Conservation (phyloP, 2,329 filamentous ascomycete species). For the Trichoderma harzianum region DNA sequence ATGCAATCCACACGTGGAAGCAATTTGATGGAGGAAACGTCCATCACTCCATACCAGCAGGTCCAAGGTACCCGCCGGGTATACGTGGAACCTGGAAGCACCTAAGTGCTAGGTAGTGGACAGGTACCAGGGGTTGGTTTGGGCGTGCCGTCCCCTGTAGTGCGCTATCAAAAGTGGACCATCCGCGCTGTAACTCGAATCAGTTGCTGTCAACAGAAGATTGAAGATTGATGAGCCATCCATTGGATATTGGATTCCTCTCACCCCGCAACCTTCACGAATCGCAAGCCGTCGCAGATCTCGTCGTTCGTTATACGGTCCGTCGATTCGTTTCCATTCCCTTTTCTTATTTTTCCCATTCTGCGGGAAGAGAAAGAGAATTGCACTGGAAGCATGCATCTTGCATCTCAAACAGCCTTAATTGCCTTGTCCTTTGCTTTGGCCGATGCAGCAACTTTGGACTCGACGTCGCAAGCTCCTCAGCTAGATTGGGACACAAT, state of each 20-base stretch:
- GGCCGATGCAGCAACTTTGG: background rate
- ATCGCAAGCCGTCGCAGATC: background rate
- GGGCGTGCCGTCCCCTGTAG: background rate
- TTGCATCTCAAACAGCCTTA: background rate
- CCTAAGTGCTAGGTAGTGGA: too few species aligned
- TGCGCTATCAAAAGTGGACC: background rate
- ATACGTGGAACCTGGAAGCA: too few species aligned
- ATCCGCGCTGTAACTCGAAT: background rate
- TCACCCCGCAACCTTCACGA: background rate
- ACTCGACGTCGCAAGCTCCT: background rate
- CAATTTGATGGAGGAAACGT: background rate
- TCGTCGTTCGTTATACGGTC: background rate
- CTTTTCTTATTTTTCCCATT: background rate
- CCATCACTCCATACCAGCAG: background rate
- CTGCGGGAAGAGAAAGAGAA: background rate
- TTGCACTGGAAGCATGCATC: background rate
- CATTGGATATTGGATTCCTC: background rate
- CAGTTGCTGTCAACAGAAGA: background rate
- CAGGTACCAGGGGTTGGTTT: background rate
- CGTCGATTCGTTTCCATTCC: background rate
- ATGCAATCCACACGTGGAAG: background rate
- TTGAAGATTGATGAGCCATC: background rate
- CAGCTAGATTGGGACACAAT: background rate
- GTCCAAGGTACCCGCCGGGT: background rate
- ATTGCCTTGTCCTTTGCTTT: background rate